These are phyloP conservation scores for Phoenix roebelenii DNA, from an alignment of 176 grass and related monocot genomes.

Conservation along the genomic window DNA sequence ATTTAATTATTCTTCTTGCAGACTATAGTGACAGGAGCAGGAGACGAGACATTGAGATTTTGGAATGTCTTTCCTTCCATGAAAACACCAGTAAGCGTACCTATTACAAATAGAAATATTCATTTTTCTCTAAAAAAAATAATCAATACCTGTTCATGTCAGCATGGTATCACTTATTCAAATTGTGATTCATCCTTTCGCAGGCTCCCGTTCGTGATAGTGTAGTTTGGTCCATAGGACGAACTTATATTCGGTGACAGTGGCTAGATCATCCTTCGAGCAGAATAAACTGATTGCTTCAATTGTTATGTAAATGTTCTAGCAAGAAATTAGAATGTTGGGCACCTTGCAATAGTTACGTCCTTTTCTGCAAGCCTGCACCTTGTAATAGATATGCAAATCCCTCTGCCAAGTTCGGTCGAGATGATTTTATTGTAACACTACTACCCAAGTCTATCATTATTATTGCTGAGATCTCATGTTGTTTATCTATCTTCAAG, in stretches of 20 bases:
- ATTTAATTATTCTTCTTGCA: conserved; percentile 20
- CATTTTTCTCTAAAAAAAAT: no score
- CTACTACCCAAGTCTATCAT: no score
- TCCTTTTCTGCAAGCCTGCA: no score
- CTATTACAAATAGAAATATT: not conserved
- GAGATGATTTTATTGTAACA: no score
- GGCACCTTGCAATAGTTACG: no score
- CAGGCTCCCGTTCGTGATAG: conserved; percentile 78
- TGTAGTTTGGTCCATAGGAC: conserved; percentile 68
- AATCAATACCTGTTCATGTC: no score
- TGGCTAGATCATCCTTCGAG: conserved; percentile 6
- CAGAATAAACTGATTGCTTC: conserved; percentile 13
- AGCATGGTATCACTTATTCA: no score
- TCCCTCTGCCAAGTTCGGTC: no score
- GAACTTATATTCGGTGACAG: conserved; percentile 80
- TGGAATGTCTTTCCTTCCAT: conserved; percentile 93
- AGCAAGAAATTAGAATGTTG: conserved; percentile 1
- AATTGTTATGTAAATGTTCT: conserved; percentile 37
- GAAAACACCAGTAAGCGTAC: conserved; percentile 51
- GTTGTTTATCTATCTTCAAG: no score
- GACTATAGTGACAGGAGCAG: conserved; percentile 91
- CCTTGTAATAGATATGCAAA: no score
- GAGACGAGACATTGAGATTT: conserved; percentile 88
- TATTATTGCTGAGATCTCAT: no score
- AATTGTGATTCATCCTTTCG: not conserved